Evolutionary conservation across 768 basidiomycete species (phyloP).

Genomic region (Tulasnella sp.): DNA sequence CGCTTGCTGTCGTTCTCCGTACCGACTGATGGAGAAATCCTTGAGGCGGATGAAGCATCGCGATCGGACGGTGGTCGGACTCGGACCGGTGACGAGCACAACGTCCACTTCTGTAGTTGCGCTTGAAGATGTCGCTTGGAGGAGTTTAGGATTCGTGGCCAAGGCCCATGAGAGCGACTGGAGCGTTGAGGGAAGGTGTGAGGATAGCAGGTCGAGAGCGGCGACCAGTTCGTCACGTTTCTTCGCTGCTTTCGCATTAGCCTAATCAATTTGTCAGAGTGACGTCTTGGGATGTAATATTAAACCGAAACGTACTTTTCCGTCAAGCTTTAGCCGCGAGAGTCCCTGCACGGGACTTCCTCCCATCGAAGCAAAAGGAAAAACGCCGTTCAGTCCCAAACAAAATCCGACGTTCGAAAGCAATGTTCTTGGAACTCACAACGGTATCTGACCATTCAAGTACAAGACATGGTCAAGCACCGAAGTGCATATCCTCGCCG

Average conservation of each 20-base stretch:
- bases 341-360: slow-evolving; percentile 22
- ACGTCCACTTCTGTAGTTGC: background rate
- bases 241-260: slow-evolving; percentile 22
- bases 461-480: slow-evolving; percentile 22
- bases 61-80: slow-evolving; percentile 12
- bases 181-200: slow-evolving; percentile 23
- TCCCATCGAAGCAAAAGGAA: background rate
- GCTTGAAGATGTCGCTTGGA: background rate
- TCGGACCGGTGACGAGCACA: slow-evolving; percentile 21
- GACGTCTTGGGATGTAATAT: background rate
- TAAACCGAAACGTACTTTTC: slow-evolving; percentile 6
- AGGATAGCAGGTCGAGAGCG: slow-evolving; percentile 18
- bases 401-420: background rate
- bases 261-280: background rate
- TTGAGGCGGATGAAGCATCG: slow-evolving; percentile 10
- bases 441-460: slow-evolving; percentile 25
- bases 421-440: too few relatives aligned
- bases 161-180: slow-evolving; percentile 24
- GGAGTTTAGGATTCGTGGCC: background rate
- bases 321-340: slow-evolving; percentile 10
- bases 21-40: background rate
- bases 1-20: background rate
- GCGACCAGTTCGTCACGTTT: slow-evolving; percentile 17
- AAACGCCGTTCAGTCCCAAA: slow-evolving; percentile 4
- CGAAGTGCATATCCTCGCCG: slow-evolving; percentile 11